Conservation (phyloP, 2,329 filamentous ascomycete species). For the Venturia asperata region DNA sequence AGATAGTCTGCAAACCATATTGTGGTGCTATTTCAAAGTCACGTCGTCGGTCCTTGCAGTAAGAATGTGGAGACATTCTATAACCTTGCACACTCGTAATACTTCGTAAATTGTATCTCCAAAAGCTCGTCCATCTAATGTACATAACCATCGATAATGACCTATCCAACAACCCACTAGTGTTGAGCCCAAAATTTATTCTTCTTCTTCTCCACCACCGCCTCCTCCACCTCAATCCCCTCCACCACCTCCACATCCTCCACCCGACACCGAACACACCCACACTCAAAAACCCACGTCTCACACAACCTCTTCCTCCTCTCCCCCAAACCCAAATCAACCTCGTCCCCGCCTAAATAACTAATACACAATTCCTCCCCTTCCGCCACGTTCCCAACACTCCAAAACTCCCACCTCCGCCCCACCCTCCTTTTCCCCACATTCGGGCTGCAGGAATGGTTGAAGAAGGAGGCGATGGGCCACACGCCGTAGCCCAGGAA, state of each 20-base stretch:
- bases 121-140: not conserved
- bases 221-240: not conserved
- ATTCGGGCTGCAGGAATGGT: conserved; percentile 42
- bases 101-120: too few species aligned
- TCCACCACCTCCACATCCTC: conserved; percentile 12
- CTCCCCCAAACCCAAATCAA: conserved; percentile 31
- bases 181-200: not conserved
- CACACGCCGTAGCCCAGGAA: conserved; percentile 45
- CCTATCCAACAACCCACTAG: not conserved
- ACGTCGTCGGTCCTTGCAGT: too few species aligned
- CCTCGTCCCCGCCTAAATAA: conserved; percentile 44
- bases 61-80: too few species aligned
- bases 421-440: conserved; percentile 37
- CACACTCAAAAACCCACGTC: conserved; percentile 43
- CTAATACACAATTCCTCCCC: conserved; percentile 43
- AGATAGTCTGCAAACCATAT: too few species aligned
- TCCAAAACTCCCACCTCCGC: conserved; percentile 36
- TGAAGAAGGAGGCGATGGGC: conserved; percentile 43
- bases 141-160: not conserved
- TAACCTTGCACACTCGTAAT: too few species aligned
- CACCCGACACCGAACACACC: conserved; percentile 34
- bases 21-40: too few species aligned
- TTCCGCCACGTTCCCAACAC: conserved; percentile 29
- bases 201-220: not conserved
- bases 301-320: conserved; percentile 33